Percentiles rank a stretch among this genome's conserved stretches.
Evolutionary conservation across 2,329 filamentous ascomycete genomes (phyloP).

Genomic region (Ceratocystis destructans): DNA sequence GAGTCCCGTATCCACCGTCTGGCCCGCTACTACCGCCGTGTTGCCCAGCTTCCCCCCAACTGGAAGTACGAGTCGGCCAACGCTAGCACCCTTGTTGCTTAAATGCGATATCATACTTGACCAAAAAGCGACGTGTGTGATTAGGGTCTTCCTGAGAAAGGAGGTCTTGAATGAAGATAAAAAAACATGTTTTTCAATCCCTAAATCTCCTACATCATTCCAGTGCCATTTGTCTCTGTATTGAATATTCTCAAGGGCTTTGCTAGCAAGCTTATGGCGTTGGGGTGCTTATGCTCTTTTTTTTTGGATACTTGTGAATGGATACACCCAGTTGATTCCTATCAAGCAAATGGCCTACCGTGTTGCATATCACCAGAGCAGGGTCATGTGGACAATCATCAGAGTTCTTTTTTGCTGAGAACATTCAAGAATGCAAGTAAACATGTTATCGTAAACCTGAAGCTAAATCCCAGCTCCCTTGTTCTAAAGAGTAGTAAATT

Average conservation of each 20-base stretch:
- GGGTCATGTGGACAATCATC: background rate
- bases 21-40: slow-evolving; percentile 99
- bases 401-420: background rate
- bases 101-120: slow-evolving; percentile 31
- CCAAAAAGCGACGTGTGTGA: slow-evolving; percentile 17
- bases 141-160: slow-evolving; percentile 14
- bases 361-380: background rate
- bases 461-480: background rate
- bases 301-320: background rate
- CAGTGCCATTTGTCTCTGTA: background rate
- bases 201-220: slow-evolving; percentile 15
- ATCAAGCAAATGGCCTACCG: slow-evolving; percentile 6
- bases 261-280: background rate
- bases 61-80: slow-evolving; percentile 99
- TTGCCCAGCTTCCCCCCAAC: slow-evolving; percentile 69
- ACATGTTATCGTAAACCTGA: background rate
- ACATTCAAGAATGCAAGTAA: background rate
- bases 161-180: slow-evolving; percentile 17
- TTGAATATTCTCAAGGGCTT: background rate
- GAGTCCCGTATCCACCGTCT: slow-evolving; percentile 99
- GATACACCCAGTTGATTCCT: slow-evolving; percentile 13
- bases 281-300: slow-evolving; percentile 5
- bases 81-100: slow-evolving; percentile 84
- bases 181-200: slow-evolving; percentile 15
- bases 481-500: background rate